phyloP scores from a whole-genome alignment of 1,139 yeast genomes.

The Geotrichum klebahnii region DNA sequence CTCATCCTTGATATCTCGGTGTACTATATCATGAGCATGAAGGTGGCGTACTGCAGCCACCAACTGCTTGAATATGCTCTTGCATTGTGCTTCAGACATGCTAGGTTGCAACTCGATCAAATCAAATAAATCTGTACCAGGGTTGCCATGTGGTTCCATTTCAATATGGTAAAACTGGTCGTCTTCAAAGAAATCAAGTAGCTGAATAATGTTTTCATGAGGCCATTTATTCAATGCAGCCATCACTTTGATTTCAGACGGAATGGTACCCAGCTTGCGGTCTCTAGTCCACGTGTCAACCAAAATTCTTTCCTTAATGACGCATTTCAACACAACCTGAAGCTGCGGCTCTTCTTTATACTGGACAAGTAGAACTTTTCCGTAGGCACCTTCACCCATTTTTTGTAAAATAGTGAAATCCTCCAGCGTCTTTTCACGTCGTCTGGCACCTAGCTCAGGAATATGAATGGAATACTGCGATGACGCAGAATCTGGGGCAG shows the following conservation, averaged over 20 bases:
- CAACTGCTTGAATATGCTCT: constrained; percentile 72
- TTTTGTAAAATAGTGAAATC: constrained; percentile 70
- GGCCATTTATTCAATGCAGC: constrained; percentile 63
- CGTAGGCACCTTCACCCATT: constrained; percentile 96
- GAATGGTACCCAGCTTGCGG: constrained; percentile 83
- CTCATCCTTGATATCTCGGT: constrained; percentile 93
- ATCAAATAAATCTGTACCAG: constrained; percentile 89
- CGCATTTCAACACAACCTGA: constrained; percentile 77
- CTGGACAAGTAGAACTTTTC: constrained; percentile 78
- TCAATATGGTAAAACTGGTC: constrained; percentile 82
- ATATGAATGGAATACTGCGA: constrained; percentile 24
- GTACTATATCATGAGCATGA: constrained; percentile 83
- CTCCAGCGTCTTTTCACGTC: constrained; percentile 53
- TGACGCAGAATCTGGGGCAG: constrained; percentile 20
- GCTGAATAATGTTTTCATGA: constrained; percentile 80
- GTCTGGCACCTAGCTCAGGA: constrained; percentile 37
- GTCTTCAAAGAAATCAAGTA: constrained; percentile 90
- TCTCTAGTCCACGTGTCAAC: constrained; percentile 98
- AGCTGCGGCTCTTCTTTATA: constrained; percentile 60
- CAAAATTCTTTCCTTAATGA: constrained; percentile 83
- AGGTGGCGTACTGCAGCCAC: constrained; percentile 73
- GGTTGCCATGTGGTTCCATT: constrained; percentile 81
- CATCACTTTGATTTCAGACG: constrained; percentile 91
- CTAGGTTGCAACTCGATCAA: constrained; percentile 77
- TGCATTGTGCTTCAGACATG: constrained; percentile 73